These are phyloP conservation scores for Mucor racemosus DNA, from an alignment of 371 early-diverging fungal species.

Conservation along the genomic window DNA sequence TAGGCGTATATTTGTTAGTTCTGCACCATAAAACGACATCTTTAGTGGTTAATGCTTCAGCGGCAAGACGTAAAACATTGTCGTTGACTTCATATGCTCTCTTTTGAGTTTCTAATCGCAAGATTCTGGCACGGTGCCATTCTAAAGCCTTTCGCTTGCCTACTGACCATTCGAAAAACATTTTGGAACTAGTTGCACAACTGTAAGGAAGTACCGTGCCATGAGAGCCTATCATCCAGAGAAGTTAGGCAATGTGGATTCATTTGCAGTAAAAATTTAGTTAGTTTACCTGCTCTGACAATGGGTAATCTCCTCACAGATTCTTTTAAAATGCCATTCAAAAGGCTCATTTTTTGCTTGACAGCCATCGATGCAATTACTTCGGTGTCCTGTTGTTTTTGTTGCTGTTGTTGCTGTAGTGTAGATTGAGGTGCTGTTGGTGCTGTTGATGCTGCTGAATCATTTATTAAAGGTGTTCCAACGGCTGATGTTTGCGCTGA, in stretches of 20 bases:
- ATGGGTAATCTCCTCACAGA: conserved; percentile 36
- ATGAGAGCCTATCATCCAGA: conserved; percentile 17
- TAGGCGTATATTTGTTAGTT: conserved; percentile 39
- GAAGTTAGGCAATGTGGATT: neutral
- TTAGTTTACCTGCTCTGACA: conserved; percentile 34
- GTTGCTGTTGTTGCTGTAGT: neutral
- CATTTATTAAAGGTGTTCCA: conserved; percentile 1
- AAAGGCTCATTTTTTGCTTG: conserved; percentile 42
- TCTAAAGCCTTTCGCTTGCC: conserved; percentile 51
- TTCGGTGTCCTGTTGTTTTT: neutral
- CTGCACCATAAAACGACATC: conserved; percentile 49
- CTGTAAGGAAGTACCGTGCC: conserved; percentile 35
- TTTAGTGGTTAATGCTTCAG: conserved; percentile 41
- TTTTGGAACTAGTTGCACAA: conserved; percentile 35
- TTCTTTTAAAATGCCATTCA: conserved; percentile 42
- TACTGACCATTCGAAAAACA: conserved; percentile 40
- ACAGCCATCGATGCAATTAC: conserved; percentile 16
- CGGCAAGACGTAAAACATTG: conserved; percentile 38
- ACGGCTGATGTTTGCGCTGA: neutral
- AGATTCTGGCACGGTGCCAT: conserved; percentile 50
- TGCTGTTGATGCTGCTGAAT: neutral
- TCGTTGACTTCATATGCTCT: conserved; percentile 37
- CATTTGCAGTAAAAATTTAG: neutral
- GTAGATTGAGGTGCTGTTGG: neutral
- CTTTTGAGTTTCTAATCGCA: conserved; percentile 42